Evolutionary conservation across 2,329 filamentous ascomycete genomes (phyloP).

Genomic region (Daldinia sp.): DNA sequence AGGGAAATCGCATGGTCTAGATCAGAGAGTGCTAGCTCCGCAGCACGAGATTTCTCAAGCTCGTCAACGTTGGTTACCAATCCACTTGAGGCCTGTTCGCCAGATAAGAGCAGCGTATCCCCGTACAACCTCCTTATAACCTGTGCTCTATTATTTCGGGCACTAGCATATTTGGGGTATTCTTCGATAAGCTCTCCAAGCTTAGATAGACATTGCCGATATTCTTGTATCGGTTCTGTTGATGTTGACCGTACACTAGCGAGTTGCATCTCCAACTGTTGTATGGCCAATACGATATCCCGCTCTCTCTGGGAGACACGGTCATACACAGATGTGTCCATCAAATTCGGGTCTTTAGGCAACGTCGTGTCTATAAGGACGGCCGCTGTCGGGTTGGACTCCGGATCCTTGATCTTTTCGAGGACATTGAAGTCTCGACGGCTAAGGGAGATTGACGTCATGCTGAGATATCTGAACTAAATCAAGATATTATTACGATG

Average conservation of each 20-base stretch:
- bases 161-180: conserved; percentile 73
- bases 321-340: conserved; percentile 60
- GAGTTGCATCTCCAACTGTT: conserved; percentile 63
- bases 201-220: conserved; percentile 56
- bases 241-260: conserved; percentile 52
- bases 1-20: conserved; percentile 66
- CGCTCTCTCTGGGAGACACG: conserved; percentile 60
- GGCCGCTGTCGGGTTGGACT: conserved; percentile 64
- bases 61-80: conserved; percentile 51
- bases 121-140: conserved; percentile 68
- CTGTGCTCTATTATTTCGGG: conserved; percentile 78
- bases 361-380: conserved; percentile 63
- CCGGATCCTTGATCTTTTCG: conserved; percentile 72
- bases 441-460: conserved; percentile 62
- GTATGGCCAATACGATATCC: conserved; percentile 62
- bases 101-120: conserved; percentile 62
- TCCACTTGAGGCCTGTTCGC: conserved; percentile 51
- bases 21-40: conserved; percentile 57
- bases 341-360: conserved; percentile 66
- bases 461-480: conserved; percentile 40
- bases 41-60: conserved; percentile 52
- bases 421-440: conserved; percentile 68
- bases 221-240: conserved; percentile 54
- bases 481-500: neutral
- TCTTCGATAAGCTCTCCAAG: conserved; percentile 65